A percentile compares a stretch with the other conserved stretches of the same genome.
Conservation (phyloP, 2,329 filamentous ascomycete species). For the Colletotrichum sp. region DNA sequence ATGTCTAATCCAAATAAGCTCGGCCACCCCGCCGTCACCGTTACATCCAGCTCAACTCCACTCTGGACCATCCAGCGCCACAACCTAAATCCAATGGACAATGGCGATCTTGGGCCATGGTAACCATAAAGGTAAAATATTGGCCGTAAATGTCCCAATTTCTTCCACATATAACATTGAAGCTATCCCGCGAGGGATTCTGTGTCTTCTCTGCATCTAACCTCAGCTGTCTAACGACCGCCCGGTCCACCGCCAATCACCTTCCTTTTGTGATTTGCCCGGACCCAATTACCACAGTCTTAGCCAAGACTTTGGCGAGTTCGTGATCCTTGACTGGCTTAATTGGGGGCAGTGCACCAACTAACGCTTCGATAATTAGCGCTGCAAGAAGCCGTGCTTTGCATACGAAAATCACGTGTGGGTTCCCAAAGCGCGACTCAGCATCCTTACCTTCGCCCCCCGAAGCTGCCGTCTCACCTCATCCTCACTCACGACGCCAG, state of each 20-base stretch:
- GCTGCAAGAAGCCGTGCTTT: not conserved
- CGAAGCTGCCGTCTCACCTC: slow-evolving; percentile 7
- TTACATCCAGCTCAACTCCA: not conserved
- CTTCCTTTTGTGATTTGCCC: not conserved
- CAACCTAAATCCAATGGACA: not conserved
- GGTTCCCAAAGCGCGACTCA: not conserved
- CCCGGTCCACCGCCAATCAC: not conserved
- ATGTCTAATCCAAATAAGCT: not conserved
- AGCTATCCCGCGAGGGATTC: not conserved
- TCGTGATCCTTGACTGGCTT: slow-evolving; percentile 2
- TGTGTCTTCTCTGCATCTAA: not conserved
- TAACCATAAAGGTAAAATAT: not conserved
- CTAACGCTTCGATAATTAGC: not conserved
- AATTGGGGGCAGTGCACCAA: slow-evolving; percentile 4
- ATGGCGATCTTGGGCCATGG: not conserved
- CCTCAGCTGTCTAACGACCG: not conserved
- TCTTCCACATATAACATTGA: not conserved
- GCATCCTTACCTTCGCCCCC: not conserved
- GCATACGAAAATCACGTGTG: slow-evolving; percentile 3
- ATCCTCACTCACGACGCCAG: not conserved
- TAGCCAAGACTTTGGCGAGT: not conserved
- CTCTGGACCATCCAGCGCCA: not conserved
- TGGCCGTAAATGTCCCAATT: not conserved
- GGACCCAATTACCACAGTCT: not conserved
- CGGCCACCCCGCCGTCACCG: not conserved